Evolutionary conservation across 1,284 basidiomycete species (phyloP).

Genomic region (Austroboletus niveus): DNA sequence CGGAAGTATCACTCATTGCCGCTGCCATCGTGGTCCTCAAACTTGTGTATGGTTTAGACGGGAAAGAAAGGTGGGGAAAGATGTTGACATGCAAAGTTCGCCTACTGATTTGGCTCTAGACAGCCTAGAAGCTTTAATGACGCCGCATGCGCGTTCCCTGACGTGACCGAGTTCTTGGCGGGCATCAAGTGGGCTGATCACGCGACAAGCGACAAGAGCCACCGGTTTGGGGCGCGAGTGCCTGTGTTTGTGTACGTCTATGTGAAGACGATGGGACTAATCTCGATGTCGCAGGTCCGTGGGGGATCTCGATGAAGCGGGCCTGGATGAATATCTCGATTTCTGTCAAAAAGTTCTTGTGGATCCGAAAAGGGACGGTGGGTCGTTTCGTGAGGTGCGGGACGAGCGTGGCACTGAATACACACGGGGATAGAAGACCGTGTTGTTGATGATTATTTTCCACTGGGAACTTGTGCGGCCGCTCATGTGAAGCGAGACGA

Average conservation of each 20-base stretch:
- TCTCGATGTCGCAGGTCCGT: conserved; percentile 43
- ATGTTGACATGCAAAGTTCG: neutral
- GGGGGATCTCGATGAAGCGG: conserved; percentile 49
- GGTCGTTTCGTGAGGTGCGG: conserved; percentile 7
- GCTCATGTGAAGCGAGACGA: neutral
- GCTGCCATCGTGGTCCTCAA: conserved; percentile 74
- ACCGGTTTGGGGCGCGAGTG: conserved; percentile 36
- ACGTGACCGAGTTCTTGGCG: conserved; percentile 49
- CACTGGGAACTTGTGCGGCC: conserved; percentile 22
- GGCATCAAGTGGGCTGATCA: conserved; percentile 43
- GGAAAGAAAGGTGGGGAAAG: conserved; percentile 47
- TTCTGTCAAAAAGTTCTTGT: conserved; percentile 64
- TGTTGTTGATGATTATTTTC: conserved; percentile 45
- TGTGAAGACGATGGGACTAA: conserved; percentile 12
- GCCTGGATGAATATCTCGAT: conserved; percentile 65
- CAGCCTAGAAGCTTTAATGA: conserved; percentile 49
- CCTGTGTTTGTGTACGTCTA: conserved; percentile 29
- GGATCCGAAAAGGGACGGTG: conserved; percentile 26
- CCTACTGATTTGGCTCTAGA: conserved; percentile 35
- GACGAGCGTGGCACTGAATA: conserved; percentile 15
- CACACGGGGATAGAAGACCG: conserved; percentile 20
- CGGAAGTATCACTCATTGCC: conserved; percentile 73
- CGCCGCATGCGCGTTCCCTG: conserved; percentile 64
- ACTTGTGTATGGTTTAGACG: conserved; percentile 82
- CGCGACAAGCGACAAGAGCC: conserved; percentile 31